Conservation (phyloP, 257 asterid species). For the Henckelia pumila region DNA sequence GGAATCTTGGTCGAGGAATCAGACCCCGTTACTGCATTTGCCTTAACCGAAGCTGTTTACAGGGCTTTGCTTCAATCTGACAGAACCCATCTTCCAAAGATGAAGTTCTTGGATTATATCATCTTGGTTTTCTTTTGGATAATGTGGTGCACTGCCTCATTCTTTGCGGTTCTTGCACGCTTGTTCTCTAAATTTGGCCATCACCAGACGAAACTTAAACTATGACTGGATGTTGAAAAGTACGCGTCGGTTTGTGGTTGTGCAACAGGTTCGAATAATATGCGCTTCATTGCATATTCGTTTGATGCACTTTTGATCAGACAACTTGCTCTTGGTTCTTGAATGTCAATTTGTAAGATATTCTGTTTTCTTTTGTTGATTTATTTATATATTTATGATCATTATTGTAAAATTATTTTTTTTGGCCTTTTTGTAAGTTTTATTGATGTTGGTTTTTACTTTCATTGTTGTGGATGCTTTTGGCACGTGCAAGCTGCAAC, state of each 20-base stretch:
- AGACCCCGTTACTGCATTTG: constrained; percentile 55
- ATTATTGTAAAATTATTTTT: no score
- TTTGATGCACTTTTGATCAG: no score
- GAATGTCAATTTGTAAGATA: no score
- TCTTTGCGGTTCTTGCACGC: constrained; percentile 46
- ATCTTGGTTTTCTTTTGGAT: constrained; percentile 33
- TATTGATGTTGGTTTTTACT: no score
- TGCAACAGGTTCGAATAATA: neutral
- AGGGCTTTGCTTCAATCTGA: constrained; percentile 59
- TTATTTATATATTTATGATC: no score
- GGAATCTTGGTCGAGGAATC: constrained; percentile 61
- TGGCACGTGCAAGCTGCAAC: no score
- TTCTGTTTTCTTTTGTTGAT: no score
- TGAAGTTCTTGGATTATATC: constrained; percentile 37
- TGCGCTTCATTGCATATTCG: neutral
- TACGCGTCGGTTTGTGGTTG: no score
- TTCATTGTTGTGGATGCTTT: no score
- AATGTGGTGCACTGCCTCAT: constrained; percentile 47
- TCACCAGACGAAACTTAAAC: constrained; percentile 29
- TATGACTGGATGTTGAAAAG: neutral
- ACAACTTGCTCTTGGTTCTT: no score
- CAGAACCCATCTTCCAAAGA: constrained; percentile 54
- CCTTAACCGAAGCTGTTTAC: constrained; percentile 55
- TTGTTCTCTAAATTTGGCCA: constrained; percentile 50
- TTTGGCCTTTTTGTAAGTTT: no score